Percentiles rank a stretch among this genome's conserved stretches.
Conservation (phyloP, 441 rosid species). For the Isatis lusitanica region DNA sequence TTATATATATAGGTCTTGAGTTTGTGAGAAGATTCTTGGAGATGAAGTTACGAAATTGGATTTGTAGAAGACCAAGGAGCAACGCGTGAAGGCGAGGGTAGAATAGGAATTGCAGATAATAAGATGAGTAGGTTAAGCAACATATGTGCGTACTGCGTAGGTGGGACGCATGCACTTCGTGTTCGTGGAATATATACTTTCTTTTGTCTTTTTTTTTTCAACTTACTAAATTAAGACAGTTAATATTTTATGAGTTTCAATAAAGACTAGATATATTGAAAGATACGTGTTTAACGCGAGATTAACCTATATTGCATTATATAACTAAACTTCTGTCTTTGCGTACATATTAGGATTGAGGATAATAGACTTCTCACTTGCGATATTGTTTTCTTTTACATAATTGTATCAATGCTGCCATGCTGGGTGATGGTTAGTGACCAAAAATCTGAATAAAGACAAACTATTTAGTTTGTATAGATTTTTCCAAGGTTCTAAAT, state of each 20-base stretch:
- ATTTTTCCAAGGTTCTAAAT: background rate
- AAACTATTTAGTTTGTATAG: background rate
- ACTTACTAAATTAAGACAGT: background rate
- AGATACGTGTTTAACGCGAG: background rate
- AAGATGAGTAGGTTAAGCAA: constrained; percentile 11
- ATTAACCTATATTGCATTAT: too few species aligned
- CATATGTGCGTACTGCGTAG: constrained; percentile 22
- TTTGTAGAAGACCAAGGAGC: background rate
- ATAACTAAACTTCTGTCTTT: background rate
- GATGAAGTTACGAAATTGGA: background rate
- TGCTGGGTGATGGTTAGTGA: background rate
- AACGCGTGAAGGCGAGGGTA: background rate
- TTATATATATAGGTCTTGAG: background rate
- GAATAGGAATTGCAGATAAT: background rate
- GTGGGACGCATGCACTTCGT: constrained; percentile 34
- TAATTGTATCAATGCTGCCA: background rate
- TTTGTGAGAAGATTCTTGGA: background rate
- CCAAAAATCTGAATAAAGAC: background rate
- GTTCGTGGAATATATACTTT: constrained; percentile 24
- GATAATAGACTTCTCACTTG: background rate
- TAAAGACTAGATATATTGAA: background rate
- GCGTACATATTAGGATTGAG: background rate
- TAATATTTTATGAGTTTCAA: background rate
- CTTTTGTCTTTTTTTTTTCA: background rate
- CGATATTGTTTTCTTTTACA: background rate